Evolutionary conservation across 2,329 filamentous ascomycete species (phyloP).

Genomic region (Xylaria sp.): DNA sequence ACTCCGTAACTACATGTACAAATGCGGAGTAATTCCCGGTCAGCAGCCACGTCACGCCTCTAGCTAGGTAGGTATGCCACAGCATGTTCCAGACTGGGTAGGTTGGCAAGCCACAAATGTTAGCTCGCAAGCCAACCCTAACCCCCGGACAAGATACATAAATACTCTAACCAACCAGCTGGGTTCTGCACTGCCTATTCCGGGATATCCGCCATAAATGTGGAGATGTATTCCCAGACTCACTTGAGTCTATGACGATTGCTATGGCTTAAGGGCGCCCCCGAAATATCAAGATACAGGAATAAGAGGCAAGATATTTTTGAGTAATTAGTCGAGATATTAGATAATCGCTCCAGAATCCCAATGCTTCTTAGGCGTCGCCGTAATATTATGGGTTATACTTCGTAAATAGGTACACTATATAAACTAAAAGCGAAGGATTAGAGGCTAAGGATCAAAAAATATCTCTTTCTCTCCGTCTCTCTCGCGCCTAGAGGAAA

Average conservation of each 20-base stretch:
- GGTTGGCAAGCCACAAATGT: slow-evolving; percentile 20
- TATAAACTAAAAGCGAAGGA: not conserved
- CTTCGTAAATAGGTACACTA: not conserved
- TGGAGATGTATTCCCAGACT: not conserved
- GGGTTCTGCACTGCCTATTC: not conserved
- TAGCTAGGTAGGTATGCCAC: no score
- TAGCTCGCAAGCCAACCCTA: not conserved
- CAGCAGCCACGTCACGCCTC: not conserved
- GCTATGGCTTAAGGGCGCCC: not conserved
- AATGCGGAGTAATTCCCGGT: slow-evolving; percentile 14
- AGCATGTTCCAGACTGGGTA: no score
- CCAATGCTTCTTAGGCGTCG: not conserved
- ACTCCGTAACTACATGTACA: no score
- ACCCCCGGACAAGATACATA: slow-evolving; percentile 13
- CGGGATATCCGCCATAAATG: slow-evolving; percentile 12
- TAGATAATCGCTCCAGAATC: not conserved
- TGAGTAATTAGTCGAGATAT: not conserved
- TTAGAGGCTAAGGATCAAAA: not conserved
- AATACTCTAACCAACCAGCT: not conserved
- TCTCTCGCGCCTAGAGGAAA: not conserved
- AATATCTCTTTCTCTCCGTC: no score
- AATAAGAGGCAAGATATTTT: not conserved
- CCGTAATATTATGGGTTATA: not conserved
- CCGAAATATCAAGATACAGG: not conserved
- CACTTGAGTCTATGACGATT: slow-evolving; percentile 5